Evolutionary conservation across 2,329 filamentous ascomycete species (phyloP), one percentile per base, ranked within the genome.

Genomic region (Alternaria novae-zelandiae): DNA sequence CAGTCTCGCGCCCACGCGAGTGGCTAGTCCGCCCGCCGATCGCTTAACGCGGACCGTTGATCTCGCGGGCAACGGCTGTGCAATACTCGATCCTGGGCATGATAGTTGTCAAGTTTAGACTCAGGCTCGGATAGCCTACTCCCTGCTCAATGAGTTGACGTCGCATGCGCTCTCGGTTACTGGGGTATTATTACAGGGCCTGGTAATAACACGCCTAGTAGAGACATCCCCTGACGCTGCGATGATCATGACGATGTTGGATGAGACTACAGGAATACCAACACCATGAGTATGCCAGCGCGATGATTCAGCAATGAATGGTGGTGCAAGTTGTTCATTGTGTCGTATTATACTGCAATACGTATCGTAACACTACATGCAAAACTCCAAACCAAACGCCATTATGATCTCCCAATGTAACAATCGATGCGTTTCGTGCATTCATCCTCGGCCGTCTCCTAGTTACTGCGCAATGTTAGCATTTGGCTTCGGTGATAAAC

Each of bases 381-480:
- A 49, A 56, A 65, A 59, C 63, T 62, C 56, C 59, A 64, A 64
- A 47, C 61, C 64, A 58, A 75, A 77, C 70, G 74, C 75, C 75
- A 54, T 66, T 64, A 63, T 61, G 68, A 63, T 59, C 54, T 55
- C 57, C 60, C 53, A 59, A 41, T 59, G 51, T 41, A 54, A 55
- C 43, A 59, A 30, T 54, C 44, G 32, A 55, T 63, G 45, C 60
- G 54, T 63, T 45, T 70, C 65, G 64, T 74, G 59, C 63, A 59
- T 64, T 46, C 59, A 62, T 68, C 64, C 54, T 70, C 49, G 66
- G 41, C 26, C 49, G 26, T 26, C 12, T 36, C 47, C 76, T 65
- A 79, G 69, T 79, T 79, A 36, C 77, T 79, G 59, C 17, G n/a
- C 3, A 32, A 26, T 44, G 63, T 78, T 51, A 77, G 74, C 63